phyloP scores from a whole-genome alignment of 345 rosid species.

The Fremontodendron californicum region DNA sequence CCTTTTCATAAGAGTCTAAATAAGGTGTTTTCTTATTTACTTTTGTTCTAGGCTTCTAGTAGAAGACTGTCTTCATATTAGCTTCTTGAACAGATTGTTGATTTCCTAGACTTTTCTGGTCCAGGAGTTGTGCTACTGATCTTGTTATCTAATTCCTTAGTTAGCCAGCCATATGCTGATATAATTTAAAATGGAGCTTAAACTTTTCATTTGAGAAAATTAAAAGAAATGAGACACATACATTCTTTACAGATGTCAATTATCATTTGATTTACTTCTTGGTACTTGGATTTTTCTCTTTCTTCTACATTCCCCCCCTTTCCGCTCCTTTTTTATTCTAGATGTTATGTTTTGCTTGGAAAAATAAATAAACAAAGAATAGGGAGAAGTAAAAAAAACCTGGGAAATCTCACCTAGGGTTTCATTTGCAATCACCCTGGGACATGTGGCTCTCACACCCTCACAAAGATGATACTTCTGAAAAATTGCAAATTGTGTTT shows the following conservation, averaged over 20 bases:
- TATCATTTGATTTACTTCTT: neutral
- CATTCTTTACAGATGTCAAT: neutral
- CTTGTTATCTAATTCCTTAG: neutral
- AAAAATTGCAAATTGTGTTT: neutral
- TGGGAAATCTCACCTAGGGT: neutral
- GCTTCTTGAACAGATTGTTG: neutral
- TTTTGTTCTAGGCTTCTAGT: neutral
- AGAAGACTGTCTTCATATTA: neutral
- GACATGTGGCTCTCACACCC: neutral
- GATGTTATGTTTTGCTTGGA: neutral
- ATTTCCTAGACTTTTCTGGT: neutral
- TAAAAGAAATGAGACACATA: neutral
- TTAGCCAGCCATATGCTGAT: neutral
- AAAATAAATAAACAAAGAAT: neutral
- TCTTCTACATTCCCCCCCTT: neutral
- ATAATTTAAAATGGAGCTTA: neutral
- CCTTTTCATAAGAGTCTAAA: neutral
- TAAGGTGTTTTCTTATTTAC: neutral
- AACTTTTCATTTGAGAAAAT: neutral
- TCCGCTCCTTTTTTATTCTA: neutral
- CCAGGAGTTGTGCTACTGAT: neutral
- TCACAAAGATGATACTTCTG: neutral
- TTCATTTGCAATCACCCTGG: neutral
- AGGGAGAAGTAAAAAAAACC: neutral
- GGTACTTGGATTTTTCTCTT: neutral